Evolutionary conservation across 805 yeast species (phyloP).

Genomic region (Schwanniomyces vanrijiae): DNA sequence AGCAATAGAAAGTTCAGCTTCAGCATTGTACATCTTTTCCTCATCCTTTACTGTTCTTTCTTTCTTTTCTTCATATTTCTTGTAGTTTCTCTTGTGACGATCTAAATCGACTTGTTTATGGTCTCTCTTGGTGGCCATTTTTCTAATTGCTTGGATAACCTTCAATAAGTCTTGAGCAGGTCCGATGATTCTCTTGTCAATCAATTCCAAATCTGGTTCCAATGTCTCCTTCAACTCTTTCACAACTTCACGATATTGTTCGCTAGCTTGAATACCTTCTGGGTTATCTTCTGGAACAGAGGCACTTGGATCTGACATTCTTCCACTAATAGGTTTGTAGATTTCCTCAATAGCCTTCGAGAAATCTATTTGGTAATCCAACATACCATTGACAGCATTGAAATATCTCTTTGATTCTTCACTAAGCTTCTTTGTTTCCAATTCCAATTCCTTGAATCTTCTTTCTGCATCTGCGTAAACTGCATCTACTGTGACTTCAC

Average conservation of each 20-base stretch:
- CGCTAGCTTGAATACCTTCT: slow-evolving; percentile 93
- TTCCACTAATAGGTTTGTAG: slow-evolving; percentile 93
- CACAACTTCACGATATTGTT: slow-evolving; percentile 85
- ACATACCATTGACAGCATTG: slow-evolving; percentile 89
- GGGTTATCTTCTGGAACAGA: slow-evolving; percentile 91
- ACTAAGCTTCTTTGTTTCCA: slow-evolving; percentile 83
- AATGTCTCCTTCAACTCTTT: slow-evolving; percentile 80
- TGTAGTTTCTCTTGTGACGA: slow-evolving; percentile 68
- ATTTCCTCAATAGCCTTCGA: slow-evolving; percentile 95
- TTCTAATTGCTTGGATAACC: slow-evolving; percentile 79
- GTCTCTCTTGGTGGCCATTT: slow-evolving; percentile 92
- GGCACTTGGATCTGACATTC: slow-evolving; percentile 85
- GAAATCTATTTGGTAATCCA: slow-evolving; percentile 90
- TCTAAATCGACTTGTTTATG: slow-evolving; percentile 95
- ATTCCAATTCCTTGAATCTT: slow-evolving; percentile 88
- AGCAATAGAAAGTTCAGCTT: slow-evolving; percentile 86
- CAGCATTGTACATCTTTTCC: slow-evolving; percentile 83
- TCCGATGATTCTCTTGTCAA: slow-evolving; percentile 82
- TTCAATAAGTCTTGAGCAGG: slow-evolving; percentile 91
- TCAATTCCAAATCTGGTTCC: slow-evolving; percentile 90
- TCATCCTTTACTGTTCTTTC: slow-evolving; percentile 88
- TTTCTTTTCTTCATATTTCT: slow-evolving; percentile 76
- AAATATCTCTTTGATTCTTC: slow-evolving; percentile 90
- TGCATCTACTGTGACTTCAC: slow-evolving; percentile 59
- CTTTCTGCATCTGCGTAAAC: slow-evolving; percentile 96